A percentile compares a stretch with the other conserved stretches of the same genome.
Evolutionary conservation across 129 eudicot genomes (phyloP).

Genomic region (Smallanthus sonchifolius): DNA sequence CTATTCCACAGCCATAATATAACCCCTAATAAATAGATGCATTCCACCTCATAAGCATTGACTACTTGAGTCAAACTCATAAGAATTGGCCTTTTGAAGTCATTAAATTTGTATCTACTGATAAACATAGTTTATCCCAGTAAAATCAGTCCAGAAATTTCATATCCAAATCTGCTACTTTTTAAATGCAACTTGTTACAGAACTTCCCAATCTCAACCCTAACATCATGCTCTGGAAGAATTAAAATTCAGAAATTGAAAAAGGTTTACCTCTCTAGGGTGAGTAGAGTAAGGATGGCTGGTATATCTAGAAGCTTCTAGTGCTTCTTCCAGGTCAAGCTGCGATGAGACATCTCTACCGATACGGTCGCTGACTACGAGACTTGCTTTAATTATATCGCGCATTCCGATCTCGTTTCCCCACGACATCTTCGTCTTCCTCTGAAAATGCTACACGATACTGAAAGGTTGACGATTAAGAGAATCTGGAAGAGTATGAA

Average conservation of each 20-base stretch:
- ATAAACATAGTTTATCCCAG: neutral
- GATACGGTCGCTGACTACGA: slow-evolving; percentile 70
- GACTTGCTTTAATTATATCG: slow-evolving; percentile 74
- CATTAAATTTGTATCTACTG: neutral
- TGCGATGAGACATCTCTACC: slow-evolving; percentile 71
- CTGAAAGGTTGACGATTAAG: neutral
- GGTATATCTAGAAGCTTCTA: slow-evolving; percentile 90
- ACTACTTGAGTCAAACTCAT: neutral
- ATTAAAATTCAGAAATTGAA: neutral
- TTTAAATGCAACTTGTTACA: neutral
- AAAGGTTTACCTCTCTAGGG: slow-evolving; percentile 73
- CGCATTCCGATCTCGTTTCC: slow-evolving; percentile 65
- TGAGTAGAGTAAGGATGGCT: slow-evolving; percentile 91
- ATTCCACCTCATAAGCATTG: neutral
- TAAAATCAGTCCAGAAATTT: neutral
- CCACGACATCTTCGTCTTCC: slow-evolving; percentile 40
- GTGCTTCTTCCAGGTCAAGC: slow-evolving; percentile 83
- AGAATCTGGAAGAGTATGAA: neutral
- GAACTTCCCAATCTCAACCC: neutral
- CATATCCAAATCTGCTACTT: neutral
- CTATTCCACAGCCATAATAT: neutral
- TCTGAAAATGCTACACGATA: slow-evolving; percentile 16
- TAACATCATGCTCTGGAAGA: neutral
- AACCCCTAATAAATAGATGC: neutral
- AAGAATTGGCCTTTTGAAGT: neutral